phyloP scores from a whole-genome alignment of 1,139 yeast genomes.

The Candida gigantensis region DNA sequence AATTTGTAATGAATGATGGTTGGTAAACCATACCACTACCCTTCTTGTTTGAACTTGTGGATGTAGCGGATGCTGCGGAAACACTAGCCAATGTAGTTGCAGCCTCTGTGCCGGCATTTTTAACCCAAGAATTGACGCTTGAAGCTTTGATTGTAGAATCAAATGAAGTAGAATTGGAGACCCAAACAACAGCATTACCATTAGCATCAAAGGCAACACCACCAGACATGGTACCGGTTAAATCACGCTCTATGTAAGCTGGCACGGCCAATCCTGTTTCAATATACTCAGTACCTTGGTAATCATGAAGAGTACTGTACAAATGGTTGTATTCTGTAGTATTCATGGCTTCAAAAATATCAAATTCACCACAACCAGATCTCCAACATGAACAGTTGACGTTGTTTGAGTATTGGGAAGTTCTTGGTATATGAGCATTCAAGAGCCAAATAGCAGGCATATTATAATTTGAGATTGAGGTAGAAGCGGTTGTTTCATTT shows the following conservation, averaged over 20 bases:
- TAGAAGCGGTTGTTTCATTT: constrained; percentile 45
- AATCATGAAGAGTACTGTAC: constrained; percentile 70
- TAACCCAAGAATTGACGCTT: constrained; percentile 35
- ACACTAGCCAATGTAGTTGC: constrained; percentile 26
- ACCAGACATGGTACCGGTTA: constrained; percentile 54
- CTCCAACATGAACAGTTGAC: constrained; percentile 88
- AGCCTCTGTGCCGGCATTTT: constrained; percentile 14
- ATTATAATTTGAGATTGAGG: constrained; percentile 57
- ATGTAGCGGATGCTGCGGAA: constrained; percentile 20
- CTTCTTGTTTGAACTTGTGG: constrained; percentile 22
- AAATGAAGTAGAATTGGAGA: constrained; percentile 57
- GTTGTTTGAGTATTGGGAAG: constrained; percentile 74
- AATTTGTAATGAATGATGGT: constrained; percentile 18
- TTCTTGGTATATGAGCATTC: constrained; percentile 93
- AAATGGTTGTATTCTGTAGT: constrained; percentile 54
- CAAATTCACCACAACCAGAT: constrained; percentile 96
- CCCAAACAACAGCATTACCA: constrained; percentile 61
- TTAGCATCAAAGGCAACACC: constrained; percentile 68
- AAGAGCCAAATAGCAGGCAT: constrained; percentile 98
- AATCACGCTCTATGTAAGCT: constrained; percentile 59
- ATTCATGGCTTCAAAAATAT: constrained; percentile 70
- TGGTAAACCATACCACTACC: constrained; percentile 18
- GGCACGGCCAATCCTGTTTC: constrained; percentile 58
- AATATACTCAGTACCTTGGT: constrained; percentile 65
- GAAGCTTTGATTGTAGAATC: constrained; percentile 36